Evolutionary conservation across 345 rosid genomes (phyloP), one percentile per base, ranked within the genome.

Genomic region (Euphorbia pulcherrima): DNA sequence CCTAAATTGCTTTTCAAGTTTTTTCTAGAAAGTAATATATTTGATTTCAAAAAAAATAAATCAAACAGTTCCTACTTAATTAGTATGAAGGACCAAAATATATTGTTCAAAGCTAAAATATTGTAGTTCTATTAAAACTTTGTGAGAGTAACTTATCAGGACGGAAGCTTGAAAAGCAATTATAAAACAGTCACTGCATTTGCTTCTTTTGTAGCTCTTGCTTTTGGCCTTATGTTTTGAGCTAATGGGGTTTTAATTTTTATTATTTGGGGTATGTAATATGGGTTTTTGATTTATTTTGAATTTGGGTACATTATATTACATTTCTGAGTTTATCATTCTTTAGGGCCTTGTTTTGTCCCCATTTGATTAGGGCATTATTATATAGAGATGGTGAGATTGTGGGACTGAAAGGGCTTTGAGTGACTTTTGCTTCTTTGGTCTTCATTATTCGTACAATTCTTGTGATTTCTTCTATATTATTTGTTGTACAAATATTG

Each of bases 151-250:
- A n/a, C n/a, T n/a, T n/a, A n/a, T n/a, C n/a, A n/a, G n/a, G n/a
- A n/a, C n/a, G n/a, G n/a, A n/a, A n/a, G n/a, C n/a, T n/a, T n/a
- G n/a, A n/a, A n/a, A n/a, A n/a, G n/a, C n/a, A n/a, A n/a, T n/a
- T n/a, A n/a, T n/a, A n/a, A n/a, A n/a, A n/a, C n/a, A n/a, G n/a
- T n/a, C n/a, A n/a, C 76, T 27, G 37, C 62, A 20, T 21, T 78
- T 52, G 78, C 76, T 20, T 78, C 78, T 18, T 53, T 78, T 52
- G 76, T 26, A 9, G 82, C 76, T 59, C 60, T 78, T n/a, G 75
- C 71, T 8, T 68, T 67, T 67, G 78, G 76, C 13, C 46, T 74
- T 12, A 18, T 78, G 4, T 52, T 52, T 57, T 74, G 62, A 67
- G 37, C 37, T 33, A 12, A 61, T 24, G 21, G 27, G n/a, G n/a